Evolutionary conservation across 495 filamentous ascomycete genomes (phyloP), one percentile per base, ranked within the genome.

Genomic region (Sphaerosporella brunnea): DNA sequence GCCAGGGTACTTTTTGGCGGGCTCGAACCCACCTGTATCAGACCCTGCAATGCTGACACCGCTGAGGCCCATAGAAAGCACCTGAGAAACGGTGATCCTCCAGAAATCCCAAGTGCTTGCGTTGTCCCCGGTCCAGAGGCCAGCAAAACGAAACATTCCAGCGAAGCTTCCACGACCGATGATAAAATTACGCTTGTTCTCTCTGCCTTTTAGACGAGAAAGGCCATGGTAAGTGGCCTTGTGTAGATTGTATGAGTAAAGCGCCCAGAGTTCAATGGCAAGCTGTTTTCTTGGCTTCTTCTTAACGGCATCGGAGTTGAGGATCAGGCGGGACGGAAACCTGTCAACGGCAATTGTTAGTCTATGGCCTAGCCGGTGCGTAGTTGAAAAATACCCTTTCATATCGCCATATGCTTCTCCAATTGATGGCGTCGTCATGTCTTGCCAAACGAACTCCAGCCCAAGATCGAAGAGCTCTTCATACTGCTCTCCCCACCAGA

Each of bases 381-480:
- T n/a, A n/a, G n/a, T n/a, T n/a, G n/a, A n/a, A n/a, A n/a, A 23
- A 35, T 57, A 53, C 54, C 43, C 55, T 41, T 61, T 59, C 62
- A 62, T 60, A 45, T 64, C 59, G 16, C 62, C 59, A 32, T 62
- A 64, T 3, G 50, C 32, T 13, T 49, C 24, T n/a, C 52, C 51
- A 35, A 64, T 52, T 5, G 50, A 49, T 1, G 62, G 62, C 16
- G 62, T 55, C 7, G 62, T 64, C 62, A 64, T 64, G 25, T 64
- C 62, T 45, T 64, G 62, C 62, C 62, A 64, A 13, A 64, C 59
- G 47, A 64, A 64, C 37, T 64, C 62, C 28, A 64, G 53, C 0
- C 62, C 62, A 23, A 47, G 46, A 0, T 59, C 51, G 32, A 60
- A 62, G 37, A 64, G 53, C 50, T 61, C 53, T 20, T 49, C 15